A percentile compares a stretch with the other conserved stretches of the same genome.
Evolutionary conservation across 2,329 filamentous ascomycete species (phyloP).

Genomic region (Scytalidium sp.): DNA sequence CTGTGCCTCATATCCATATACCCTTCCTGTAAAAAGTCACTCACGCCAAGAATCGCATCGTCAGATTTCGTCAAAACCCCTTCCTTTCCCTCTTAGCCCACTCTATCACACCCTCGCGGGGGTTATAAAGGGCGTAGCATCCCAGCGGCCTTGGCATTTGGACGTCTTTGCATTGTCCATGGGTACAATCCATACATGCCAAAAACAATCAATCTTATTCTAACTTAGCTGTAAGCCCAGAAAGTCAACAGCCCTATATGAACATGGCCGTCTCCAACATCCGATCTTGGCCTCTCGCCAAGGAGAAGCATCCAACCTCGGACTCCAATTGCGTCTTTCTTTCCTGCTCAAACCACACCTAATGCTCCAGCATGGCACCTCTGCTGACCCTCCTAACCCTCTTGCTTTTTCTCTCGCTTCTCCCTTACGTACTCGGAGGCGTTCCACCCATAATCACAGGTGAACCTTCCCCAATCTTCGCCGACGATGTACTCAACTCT

Average conservation of each 20-base stretch:
- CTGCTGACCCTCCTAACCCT: neutral
- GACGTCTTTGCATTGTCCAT: neutral
- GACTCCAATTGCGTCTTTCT: neutral
- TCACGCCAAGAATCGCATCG: neutral
- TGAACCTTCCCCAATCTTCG: neutral
- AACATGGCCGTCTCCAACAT: neutral
- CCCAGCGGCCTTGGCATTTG: neutral
- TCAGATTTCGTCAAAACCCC: slow-evolving; percentile 5
- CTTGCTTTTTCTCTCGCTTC: neutral
- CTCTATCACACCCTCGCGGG: slow-evolving; percentile 1
- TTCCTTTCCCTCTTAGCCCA: slow-evolving; percentile 1
- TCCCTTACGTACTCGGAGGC: neutral
- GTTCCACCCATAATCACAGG: neutral
- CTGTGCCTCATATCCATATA: no score
- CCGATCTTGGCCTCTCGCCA: neutral
- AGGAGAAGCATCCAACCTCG: neutral
- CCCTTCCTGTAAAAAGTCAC: no score
- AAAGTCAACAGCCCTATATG: neutral
- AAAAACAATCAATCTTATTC: neutral
- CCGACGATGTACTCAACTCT: neutral
- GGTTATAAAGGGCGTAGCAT: neutral
- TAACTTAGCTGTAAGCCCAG: neutral
- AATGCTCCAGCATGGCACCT: neutral
- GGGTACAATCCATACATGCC: neutral
- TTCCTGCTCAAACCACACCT: neutral